Evolutionary conservation across 352 stramenopile species (phyloP).

Genomic region (Lagenidium sp.): DNA sequence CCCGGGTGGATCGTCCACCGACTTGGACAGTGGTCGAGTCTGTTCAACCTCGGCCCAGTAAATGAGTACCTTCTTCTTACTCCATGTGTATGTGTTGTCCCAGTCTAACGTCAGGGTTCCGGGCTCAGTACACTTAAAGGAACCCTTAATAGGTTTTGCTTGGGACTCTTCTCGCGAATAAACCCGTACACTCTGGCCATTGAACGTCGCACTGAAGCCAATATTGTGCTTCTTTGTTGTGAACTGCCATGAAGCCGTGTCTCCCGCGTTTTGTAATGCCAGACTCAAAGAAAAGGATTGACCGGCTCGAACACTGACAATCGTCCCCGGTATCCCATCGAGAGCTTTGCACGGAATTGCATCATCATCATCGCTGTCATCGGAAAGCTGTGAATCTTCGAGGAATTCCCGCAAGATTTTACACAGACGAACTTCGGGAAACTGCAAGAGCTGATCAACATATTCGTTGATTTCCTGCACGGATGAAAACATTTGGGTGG

Average conservation of each 20-base stretch:
- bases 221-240: conserved; percentile 78
- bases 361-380: conserved; percentile 52
- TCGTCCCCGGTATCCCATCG: conserved; percentile 44
- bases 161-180: conserved; percentile 62
- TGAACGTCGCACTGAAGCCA: conserved; percentile 70
- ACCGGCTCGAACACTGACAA: conserved; percentile 49
- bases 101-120: conserved; percentile 59
- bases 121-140: conserved; percentile 36
- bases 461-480: conserved; percentile 46
- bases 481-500: neutral
- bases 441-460: conserved; percentile 33
- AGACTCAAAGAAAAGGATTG: conserved; percentile 66
- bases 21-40: conserved; percentile 3
- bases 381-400: conserved; percentile 35
- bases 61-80: conserved; percentile 61
- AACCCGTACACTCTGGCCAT: conserved; percentile 39
- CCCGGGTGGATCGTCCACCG: neutral
- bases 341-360: conserved; percentile 30
- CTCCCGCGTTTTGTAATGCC: conserved; percentile 24
- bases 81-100: conserved; percentile 83
- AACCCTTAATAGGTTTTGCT: conserved; percentile 51
- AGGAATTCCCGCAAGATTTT: conserved; percentile 53
- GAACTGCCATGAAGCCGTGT: conserved; percentile 62
- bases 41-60: conserved; percentile 71
- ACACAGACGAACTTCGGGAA: conserved; percentile 42